Base-by-base conservation (phyloP, 2,329 filamentous ascomycete species). In the Sclerotinia trifoliorum region DNA sequence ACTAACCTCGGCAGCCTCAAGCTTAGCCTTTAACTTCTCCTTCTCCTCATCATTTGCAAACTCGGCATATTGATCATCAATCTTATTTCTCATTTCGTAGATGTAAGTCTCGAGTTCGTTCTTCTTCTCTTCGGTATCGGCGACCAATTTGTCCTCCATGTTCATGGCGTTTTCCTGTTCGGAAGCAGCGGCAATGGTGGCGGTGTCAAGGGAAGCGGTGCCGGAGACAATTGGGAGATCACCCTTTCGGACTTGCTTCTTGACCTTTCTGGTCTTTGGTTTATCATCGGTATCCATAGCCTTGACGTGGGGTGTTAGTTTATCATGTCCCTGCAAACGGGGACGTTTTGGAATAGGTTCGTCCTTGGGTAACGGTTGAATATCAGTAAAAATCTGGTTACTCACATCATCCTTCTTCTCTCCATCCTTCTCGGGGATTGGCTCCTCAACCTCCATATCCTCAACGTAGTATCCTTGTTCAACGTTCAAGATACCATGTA, bases 121-220 rank as follows among this genome's bases (percentile, higher is more conserved):
- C 92, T 98, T 99, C 88, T 96, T 96, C 84, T 98, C 93, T 79
- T 98, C 95, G 49, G 95, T 99, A 80, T 98, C 95, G 75, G 92
- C 92, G 68, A 99, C 94, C 69, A 98, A 90, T 87, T 98, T 99
- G 83, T 99, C 95, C 81, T 97, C 93, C 88, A 96, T 94, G 75
- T 93, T 88, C 95, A 99, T 98, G 75, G 88, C 79, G 74, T 89
- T 86, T 83, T 99, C 95, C 80, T 90, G 89, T 86, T 99, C 95
- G 63, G 85, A 81, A 73, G 89, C 83, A n/a, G 83, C 77, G 70
- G 88, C 82, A 84, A 91, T 94, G 78, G 83, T 78, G 21, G 84
- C 75, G 62, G 86, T 80, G 71, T 97, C 93, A 68, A 97, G 85
- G 49, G 93, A 90, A 61, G 90, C 87, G 58, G 93, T 97, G 73